Evolutionary conservation across 768 basidiomycete species (phyloP).

Genomic region (Serpula lacrymans): DNA sequence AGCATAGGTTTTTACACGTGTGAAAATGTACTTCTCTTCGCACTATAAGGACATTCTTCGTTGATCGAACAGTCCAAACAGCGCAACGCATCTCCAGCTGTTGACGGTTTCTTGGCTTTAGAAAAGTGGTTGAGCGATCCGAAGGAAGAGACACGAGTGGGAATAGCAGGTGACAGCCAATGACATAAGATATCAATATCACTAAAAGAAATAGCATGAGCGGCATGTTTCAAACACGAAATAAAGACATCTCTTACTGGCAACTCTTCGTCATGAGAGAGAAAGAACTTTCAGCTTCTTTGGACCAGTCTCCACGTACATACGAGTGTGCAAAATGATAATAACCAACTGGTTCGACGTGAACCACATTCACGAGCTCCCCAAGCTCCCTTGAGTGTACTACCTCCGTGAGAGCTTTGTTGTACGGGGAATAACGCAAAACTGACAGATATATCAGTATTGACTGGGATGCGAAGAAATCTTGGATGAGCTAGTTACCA

Average conservation of each 20-base stretch:
- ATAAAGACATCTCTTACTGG: slow-evolving; percentile 53
- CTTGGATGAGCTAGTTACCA: slow-evolving; percentile 41
- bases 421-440: slow-evolving; percentile 85
- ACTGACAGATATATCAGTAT: slow-evolving; percentile 43
- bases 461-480: background rate
- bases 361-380: slow-evolving; percentile 76
- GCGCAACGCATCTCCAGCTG: slow-evolving; percentile 63
- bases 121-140: slow-evolving; percentile 84
- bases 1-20: background rate
- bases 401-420: slow-evolving; percentile 61
- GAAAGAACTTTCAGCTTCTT: slow-evolving; percentile 68
- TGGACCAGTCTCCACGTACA: slow-evolving; percentile 80
- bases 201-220: slow-evolving; percentile 34
- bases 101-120: slow-evolving; percentile 63
- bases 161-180: slow-evolving; percentile 66
- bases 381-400: slow-evolving; percentile 72
- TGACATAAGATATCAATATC: slow-evolving; percentile 84
- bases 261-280: slow-evolving; percentile 88
- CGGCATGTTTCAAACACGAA: slow-evolving; percentile 1
- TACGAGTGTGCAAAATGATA: slow-evolving; percentile 90
- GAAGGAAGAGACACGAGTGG: slow-evolving; percentile 76
- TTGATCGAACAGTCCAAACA: slow-evolving; percentile 78
- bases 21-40: slow-evolving; percentile 72
- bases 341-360: slow-evolving; percentile 83
- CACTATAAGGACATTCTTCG: slow-evolving; percentile 77